Evolutionary conservation across 2,329 filamentous ascomycete species (phyloP), one percentile per base, ranked within the genome.

Genomic region (Botryotinia convoluta): DNA sequence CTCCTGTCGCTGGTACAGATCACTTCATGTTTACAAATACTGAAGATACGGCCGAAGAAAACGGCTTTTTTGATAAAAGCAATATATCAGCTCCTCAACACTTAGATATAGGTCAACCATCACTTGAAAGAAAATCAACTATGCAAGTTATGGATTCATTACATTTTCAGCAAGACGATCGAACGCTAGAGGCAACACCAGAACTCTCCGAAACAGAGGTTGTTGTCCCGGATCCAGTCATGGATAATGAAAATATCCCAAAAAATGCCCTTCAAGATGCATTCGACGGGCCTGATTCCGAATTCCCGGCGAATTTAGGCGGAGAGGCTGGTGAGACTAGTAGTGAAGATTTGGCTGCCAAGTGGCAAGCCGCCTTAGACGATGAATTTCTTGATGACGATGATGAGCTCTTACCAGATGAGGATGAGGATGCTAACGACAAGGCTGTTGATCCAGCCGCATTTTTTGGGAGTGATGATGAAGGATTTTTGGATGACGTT

Each of bases 281-380:
- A 48, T 76, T 75, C n/a, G 75, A 72, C 69, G 79, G 79, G 35
- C 74, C 74, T 63, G 79, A 75, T 64, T 78, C 78, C 18, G 74
- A 79, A 22, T 59, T 79, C n/a, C 77, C 79, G 7, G 69, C 76
- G 65, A 77, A 76, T 51, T 64, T 79, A 51, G 76, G 72, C 20
- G 76, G 76, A 5, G 79, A 79, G 16, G 80, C 82, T 18, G 59
- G 51, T 14, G 74, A 78, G 29, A 69, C 75, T 29, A 83, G 87
- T 6, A 87, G 90, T 60, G 84, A 87, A 10, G 87, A 91, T 79
- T 82, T 96, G 59, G 91, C 92, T 63, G 92, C 92, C 29, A 91
- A 93, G 77, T 97, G 95, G 93, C 89, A 93, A 76, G 92, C 93
- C 64, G 93, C 93, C 61, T 88, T 98, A 78, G 92, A 93, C 67